A percentile compares a stretch with the other conserved stretches of the same genome.
These are phyloP conservation scores for Leishmania guyanensis DNA, from an alignment of 208 protist genomes.

Conservation along the genomic window DNA sequence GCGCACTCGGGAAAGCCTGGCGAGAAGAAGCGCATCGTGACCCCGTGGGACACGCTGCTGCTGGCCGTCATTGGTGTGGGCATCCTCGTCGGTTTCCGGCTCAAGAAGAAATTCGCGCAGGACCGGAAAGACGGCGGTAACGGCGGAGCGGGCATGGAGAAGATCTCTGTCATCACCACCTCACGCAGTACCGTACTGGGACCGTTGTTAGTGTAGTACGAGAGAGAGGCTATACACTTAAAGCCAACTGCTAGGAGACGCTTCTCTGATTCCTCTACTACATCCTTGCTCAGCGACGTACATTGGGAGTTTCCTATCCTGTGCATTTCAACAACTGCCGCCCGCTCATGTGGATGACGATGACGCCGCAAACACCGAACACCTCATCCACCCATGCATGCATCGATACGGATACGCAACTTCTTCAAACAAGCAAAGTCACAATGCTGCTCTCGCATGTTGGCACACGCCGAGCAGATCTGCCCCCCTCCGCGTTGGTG, in stretches of 20 bases:
- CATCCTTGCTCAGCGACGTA: background rate
- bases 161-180: background rate
- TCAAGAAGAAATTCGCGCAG: constrained; percentile 39
- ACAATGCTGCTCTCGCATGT: background rate
- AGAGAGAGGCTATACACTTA: background rate
- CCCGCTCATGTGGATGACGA: background rate
- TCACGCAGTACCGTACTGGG: constrained; percentile 12
- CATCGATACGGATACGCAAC: background rate
- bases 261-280: no score
- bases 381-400: background rate
- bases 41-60: constrained; percentile 71
- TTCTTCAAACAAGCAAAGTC: background rate
- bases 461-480: background rate
- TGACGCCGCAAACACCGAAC: background rate
- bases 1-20: constrained; percentile 27
- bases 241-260: no score
- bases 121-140: constrained; percentile 9
- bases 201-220: constrained; percentile 5
- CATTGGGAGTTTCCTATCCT: background rate
- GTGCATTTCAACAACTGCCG: background rate
- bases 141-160: no score
- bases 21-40: constrained; percentile 46
- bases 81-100: constrained; percentile 39
- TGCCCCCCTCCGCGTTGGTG: background rate
- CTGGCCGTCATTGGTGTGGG: constrained; percentile 49